These are phyloP conservation scores for Handroanthus guayacan DNA, from an alignment of 257 asterid species.

Conservation along the genomic window DNA sequence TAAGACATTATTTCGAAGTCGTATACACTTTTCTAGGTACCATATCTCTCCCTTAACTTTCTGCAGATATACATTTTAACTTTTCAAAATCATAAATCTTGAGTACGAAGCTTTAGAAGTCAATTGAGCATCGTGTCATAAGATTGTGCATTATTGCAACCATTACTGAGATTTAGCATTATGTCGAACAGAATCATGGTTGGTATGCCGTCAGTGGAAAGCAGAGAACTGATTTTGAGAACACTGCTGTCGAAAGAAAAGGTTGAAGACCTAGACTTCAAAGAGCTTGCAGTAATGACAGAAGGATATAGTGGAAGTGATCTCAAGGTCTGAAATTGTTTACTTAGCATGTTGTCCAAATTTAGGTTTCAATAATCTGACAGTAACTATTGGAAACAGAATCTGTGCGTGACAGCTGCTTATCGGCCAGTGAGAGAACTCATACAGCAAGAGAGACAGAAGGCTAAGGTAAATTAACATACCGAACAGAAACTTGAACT, in stretches of 20 bases:
- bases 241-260: conserved; percentile 89
- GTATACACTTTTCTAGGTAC: too few relatives aligned
- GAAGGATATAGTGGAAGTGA: conserved; percentile 99
- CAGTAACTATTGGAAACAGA: conserved; percentile 58
- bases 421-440: conserved; percentile 85
- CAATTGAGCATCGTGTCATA: neutral
- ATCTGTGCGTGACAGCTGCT: conserved; percentile 84
- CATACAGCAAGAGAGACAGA: conserved; percentile 66
- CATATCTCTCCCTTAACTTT: neutral
- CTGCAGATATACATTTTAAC: neutral
- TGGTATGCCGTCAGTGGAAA: conserved; percentile 84
- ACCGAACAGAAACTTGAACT: neutral
- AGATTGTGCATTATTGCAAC: too few relatives aligned
- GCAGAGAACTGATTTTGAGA: conserved; percentile 85
- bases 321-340: conserved; percentile 77
- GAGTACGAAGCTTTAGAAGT: neutral
- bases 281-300: conserved; percentile 82
- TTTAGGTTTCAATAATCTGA: conserved; percentile 4
- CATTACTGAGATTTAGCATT: conserved; percentile 33
- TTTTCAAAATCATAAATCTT: neutral
- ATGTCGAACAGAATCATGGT: conserved; percentile 85
- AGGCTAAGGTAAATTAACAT: conserved; percentile 54
- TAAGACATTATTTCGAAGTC: too few relatives aligned
- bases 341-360: neutral
- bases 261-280: conserved; percentile 74